phyloP scores from a whole-genome alignment of 108 stramenopile genomes.

The Fistulifera solaris region DNA sequence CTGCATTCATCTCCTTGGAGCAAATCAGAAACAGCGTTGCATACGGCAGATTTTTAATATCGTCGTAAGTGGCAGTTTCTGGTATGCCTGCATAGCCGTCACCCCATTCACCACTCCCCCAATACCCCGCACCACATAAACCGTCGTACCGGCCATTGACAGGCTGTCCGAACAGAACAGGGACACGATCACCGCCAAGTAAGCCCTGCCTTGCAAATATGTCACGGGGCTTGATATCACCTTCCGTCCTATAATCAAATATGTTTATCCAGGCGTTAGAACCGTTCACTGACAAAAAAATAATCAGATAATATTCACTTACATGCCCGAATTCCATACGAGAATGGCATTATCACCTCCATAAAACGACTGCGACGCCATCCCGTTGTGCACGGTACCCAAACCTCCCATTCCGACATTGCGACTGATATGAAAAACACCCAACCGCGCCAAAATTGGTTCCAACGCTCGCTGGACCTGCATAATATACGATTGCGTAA shows the following conservation, averaged over 20 bases:
- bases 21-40: constrained; percentile 52
- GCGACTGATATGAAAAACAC: constrained; percentile 45
- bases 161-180: constrained; percentile 24
- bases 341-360: constrained; percentile 67
- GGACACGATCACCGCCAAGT: constrained; percentile 37
- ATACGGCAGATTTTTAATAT: constrained; percentile 33
- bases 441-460: constrained; percentile 65
- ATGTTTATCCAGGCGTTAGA: no score
- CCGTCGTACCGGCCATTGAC: neutral
- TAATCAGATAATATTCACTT: no score
- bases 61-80: constrained; percentile 19
- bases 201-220: constrained; percentile 55
- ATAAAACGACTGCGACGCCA: constrained; percentile 58
- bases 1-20: constrained; percentile 13
- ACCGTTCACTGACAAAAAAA: no score
- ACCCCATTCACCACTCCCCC: constrained; percentile 21
- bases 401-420: constrained; percentile 58
- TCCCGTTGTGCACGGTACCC: constrained; percentile 36
- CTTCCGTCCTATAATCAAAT: no score
- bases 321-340: constrained; percentile 60
- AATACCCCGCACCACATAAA: constrained; percentile 33
- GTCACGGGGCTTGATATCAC: constrained; percentile 12
- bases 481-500: constrained; percentile 62
- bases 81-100: constrained; percentile 38
- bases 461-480: constrained; percentile 53